A percentile compares a stretch with the other conserved stretches of the same genome.
These are phyloP conservation scores for Dovyalis caffra DNA, from an alignment of 345 rosid species.

Conservation along the genomic window DNA sequence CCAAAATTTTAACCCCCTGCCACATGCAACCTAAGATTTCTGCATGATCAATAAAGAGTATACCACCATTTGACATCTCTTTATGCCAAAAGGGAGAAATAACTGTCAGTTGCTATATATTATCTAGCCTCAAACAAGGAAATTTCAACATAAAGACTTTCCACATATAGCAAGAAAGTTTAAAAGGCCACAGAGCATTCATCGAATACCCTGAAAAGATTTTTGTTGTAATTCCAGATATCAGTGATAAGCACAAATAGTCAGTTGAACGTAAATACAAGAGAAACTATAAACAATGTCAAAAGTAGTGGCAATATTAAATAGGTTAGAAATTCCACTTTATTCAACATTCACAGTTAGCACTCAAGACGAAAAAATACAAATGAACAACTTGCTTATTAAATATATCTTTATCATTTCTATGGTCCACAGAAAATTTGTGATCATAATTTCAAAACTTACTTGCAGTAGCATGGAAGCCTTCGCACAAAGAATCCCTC, in stretches of 20 bases:
- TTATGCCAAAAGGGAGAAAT: background rate
- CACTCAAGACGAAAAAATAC: background rate
- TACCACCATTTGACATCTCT: background rate
- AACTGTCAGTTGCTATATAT: background rate
- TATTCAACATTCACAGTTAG: background rate
- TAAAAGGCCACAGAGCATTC: background rate
- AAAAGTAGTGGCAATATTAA: background rate
- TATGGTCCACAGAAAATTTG: background rate
- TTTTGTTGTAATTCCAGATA: background rate
- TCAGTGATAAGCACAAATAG: background rate
- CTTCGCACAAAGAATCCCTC: conserved; percentile 98
- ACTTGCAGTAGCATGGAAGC: conserved; percentile 99
- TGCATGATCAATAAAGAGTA: background rate
- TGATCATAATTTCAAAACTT: background rate
- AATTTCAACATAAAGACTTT: background rate
- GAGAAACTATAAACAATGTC: too few species aligned
- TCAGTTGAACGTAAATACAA: background rate
- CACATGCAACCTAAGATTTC: background rate
- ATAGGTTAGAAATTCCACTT: background rate
- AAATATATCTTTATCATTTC: background rate
- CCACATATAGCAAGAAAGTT: background rate
- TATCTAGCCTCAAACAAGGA: background rate
- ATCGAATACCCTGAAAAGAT: background rate
- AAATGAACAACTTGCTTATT: background rate
- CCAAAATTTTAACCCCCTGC: background rate